Evolutionary conservation across 1,139 yeast genomes (phyloP), one percentile per base, ranked within the genome.

Genomic region (Dujonia santamariae): DNA sequence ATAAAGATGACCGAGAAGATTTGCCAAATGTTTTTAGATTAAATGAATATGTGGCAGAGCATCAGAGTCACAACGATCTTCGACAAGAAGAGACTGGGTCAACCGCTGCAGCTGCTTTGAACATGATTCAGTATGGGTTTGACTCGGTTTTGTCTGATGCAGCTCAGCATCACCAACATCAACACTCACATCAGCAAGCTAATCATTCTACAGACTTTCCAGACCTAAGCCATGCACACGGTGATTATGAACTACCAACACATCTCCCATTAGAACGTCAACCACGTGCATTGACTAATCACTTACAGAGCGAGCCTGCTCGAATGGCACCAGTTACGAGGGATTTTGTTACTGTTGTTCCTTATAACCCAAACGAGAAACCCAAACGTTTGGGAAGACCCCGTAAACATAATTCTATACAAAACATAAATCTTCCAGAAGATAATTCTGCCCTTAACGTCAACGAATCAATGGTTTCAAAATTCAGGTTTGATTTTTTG

Each of bases 341-440:
- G 18, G 26, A 32, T 4, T n/a, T 8, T 7, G 53, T 51, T 3
- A 45, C 48, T 19, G 37, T 64, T 28, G 69, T 63, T n/a, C 63
- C 56, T 19, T 65, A 65, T 41, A 50, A 55, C 28, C 71, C 68
- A 4, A 44, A 48, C 13, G 49, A 50, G 25, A 60, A 56, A 36
- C 50, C 65, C 8, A 54, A 52, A 37, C 49, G 70, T 16, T 48
- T 65, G 26, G 72, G 72, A 12, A 43, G 71, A 35, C 71, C 69
- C 7, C 47, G 70, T 16, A 57, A 51, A 28, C 58, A 60, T 35
- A 47, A 7, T 19, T 15, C 51, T 1, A 36, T 49, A 7, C 43
- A 49, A 34, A 43, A 42, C 18, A 35, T 47, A 4, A 46, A 53
- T 3, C 47, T 58, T 4, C 60, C 59, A 2, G 54, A 48, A 24